Base-by-base conservation (phyloP, 2,329 filamentous ascomycete genomes). In the Rasamsonia emersonii region DNA sequence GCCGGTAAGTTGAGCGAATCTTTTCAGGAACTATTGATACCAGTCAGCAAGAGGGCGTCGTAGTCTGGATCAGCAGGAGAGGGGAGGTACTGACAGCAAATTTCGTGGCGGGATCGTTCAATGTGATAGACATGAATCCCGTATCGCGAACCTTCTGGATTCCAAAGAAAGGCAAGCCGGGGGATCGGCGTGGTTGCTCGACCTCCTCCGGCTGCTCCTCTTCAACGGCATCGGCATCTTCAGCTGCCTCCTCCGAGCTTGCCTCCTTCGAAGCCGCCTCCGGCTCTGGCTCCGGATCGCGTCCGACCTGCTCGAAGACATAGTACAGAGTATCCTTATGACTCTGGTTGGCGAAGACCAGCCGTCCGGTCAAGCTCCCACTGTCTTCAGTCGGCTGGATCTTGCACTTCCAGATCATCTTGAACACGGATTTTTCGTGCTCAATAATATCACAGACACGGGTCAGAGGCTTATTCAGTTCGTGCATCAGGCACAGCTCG, bases 1-100 rank as follows among this genome's bases (percentile, higher is more conserved):
- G 39, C 85, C 84, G n/a, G 81, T 88, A 38, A 93, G 68, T 55
- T 91, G 82, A 55, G 81, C 76, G 39, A 86, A 65, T 37, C 85
- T 79, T 63, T 94, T 93, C 49, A 79, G 65, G 43, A 91, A 70
- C 88, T 95, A 44, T 16, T 18, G 14, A 18, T 10, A n/a, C 4
- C 20, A 18, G 27, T 43, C 42, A 41, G 40, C 7, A 15, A 29
- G 19, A 14, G n/a, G 4, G 11, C 3, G 7, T 9, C n/a, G n/a
- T n/a, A n/a, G n/a, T n/a, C n/a, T n/a, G n/a, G n/a, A n/a, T n/a
- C n/a, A n/a, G n/a, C n/a, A 19, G 25, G 6, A 28, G 7, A 21
- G 5, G 11, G 23, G 10, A 11, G 7, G 4, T 18, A 69, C 79
- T 42, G 71, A 91, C 84, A 36, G 77, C 75, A 64, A 91, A 88